A percentile compares a stretch with the other conserved stretches of the same genome.
These are phyloP conservation scores for Cyclotella sp. DNA, from an alignment of 108 stramenopile species.

Conservation along the genomic window DNA sequence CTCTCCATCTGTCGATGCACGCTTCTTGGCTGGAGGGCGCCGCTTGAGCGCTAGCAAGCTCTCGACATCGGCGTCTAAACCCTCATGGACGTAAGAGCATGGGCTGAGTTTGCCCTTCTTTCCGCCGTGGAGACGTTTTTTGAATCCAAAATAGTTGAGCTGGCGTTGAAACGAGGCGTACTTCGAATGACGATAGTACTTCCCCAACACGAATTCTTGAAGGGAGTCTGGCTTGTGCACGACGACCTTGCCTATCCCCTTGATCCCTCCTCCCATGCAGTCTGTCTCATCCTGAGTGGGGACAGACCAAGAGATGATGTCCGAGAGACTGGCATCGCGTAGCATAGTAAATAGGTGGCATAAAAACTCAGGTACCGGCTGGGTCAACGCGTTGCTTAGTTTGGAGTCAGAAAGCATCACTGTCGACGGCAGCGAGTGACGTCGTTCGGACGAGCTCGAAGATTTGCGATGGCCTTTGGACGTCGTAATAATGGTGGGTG, in stretches of 20 bases:
- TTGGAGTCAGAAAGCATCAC: constrained; percentile 3
- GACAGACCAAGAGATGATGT: constrained; percentile 51
- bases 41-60: constrained; percentile 49
- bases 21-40: constrained; percentile 23
- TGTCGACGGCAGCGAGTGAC: neutral
- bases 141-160: constrained; percentile 69
- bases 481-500: constrained; percentile 1
- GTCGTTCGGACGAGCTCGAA: neutral
- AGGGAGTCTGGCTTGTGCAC: constrained; percentile 49
- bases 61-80: constrained; percentile 25
- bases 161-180: constrained; percentile 60
- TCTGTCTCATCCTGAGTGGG: constrained; percentile 27
- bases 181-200: constrained; percentile 61
- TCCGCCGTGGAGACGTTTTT: constrained; percentile 50
- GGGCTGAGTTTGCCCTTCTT: constrained; percentile 55
- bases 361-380: constrained; percentile 57
- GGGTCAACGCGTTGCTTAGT: constrained; percentile 24
- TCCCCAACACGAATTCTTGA: constrained; percentile 47
- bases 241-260: constrained; percentile 47
- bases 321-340: constrained; percentile 24
- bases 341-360: constrained; percentile 62
- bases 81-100: constrained; percentile 57
- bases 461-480: neutral
- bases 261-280: constrained; percentile 26
- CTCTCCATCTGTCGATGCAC: neutral